phyloP scores from a whole-genome alignment of 2,329 filamentous ascomycete genomes.

The Thelonectria olida region DNA sequence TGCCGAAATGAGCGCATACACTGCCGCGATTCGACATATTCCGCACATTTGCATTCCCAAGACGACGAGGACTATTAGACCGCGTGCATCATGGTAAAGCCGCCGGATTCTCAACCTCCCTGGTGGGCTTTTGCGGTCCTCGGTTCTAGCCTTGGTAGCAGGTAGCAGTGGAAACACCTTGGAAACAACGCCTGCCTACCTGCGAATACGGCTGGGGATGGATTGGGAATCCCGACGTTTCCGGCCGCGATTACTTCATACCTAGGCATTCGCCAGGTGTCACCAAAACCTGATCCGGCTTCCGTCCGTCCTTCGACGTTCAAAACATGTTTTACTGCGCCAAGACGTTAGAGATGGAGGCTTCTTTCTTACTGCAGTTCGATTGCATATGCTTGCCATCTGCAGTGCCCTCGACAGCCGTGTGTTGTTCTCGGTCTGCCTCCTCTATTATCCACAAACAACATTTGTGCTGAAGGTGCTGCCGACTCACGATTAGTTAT shows the following conservation, averaged over 20 bases:
- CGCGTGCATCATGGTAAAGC: not conserved
- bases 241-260: conserved; percentile 29
- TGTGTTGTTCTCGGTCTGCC: no score
- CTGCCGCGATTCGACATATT: conserved; percentile 25
- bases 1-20: conserved; percentile 24
- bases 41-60: conserved; percentile 24
- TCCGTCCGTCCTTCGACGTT: conserved; percentile 1
- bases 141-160: no score
- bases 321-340: conserved; percentile 19
- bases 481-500: no score
- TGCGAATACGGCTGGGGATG: no score
- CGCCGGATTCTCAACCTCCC: conserved; percentile 3
- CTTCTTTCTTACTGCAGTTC: not conserved
- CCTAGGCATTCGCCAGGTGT: conserved; percentile 8
- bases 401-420: not conserved
- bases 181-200: no score
- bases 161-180: no score
- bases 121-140: conserved; percentile 19
- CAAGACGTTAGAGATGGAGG: no score
- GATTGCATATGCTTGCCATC: conserved; percentile 27
- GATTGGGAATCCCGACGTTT: conserved; percentile 34
- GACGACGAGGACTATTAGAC: conserved; percentile 15
- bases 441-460: no score
- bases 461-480: no score
- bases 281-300: conserved; percentile 23